Evolutionary conservation across 345 rosid genomes (phyloP).

Genomic region (Salix viminalis): DNA sequence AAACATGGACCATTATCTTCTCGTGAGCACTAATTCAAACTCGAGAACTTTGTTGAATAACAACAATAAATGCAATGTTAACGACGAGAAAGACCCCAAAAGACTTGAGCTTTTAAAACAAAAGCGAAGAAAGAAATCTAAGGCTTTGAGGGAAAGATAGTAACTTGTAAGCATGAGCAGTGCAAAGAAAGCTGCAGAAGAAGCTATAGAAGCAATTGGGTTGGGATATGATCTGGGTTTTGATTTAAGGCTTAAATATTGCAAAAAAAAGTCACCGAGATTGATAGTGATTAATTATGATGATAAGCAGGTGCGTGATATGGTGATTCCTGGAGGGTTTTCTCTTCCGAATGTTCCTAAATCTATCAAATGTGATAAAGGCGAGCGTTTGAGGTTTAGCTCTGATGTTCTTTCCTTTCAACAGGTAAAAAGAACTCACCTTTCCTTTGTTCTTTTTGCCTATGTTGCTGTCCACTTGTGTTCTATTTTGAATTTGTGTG

Average conservation of each 20-base stretch:
- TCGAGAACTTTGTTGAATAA: not conserved
- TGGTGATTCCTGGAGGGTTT: slow-evolving; percentile 35
- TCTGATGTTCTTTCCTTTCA: slow-evolving; percentile 34
- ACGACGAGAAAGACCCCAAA: not conserved
- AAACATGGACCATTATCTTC: not conserved
- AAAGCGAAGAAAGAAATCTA: not conserved
- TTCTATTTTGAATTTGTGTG: not conserved
- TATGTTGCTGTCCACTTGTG: not conserved
- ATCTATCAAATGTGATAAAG: slow-evolving; percentile 29
- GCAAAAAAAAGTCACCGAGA: slow-evolving; percentile 13
- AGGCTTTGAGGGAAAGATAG: not conserved
- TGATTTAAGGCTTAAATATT: slow-evolving; percentile 26
- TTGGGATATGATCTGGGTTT: slow-evolving; percentile 23
- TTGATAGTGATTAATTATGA: slow-evolving; percentile 12
- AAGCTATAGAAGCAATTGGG: slow-evolving; percentile 24
- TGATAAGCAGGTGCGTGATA: slow-evolving; percentile 9
- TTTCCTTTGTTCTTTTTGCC: not conserved
- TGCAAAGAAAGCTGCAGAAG: slow-evolving; percentile 27
- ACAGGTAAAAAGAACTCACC: slow-evolving; percentile 15
- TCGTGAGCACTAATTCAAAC: not conserved
- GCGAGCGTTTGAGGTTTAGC: slow-evolving; percentile 26
- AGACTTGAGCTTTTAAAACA: not conserved
- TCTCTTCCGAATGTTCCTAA: slow-evolving; percentile 23
- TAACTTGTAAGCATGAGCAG: not conserved
- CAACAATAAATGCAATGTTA: not conserved